These are phyloP conservation scores for Diaporthe vaccinii DNA, from an alignment of 2,329 filamentous ascomycete species.

Conservation along the genomic window DNA sequence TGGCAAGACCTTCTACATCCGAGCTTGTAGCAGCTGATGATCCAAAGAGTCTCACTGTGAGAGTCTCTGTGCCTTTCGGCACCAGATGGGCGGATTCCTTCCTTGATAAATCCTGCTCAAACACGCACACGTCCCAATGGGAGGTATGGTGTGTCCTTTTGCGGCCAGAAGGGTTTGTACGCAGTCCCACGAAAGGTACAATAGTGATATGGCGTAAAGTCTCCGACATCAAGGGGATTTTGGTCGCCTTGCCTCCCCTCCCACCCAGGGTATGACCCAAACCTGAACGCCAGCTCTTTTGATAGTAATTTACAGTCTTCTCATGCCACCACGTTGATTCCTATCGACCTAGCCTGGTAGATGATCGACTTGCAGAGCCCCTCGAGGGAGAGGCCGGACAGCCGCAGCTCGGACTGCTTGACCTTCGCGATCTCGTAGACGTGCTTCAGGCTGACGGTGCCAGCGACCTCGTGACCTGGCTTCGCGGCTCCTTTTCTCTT, in stretches of 20 bases:
- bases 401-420: conserved; percentile 83
- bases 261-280: conserved; percentile 23
- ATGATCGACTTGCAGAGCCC: conserved; percentile 82
- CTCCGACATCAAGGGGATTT: background rate
- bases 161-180: background rate
- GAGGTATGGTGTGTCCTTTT: background rate
- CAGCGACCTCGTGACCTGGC: conserved; percentile 83
- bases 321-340: conserved; percentile 77
- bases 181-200: conserved; percentile 23
- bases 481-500: conserved; percentile 83
- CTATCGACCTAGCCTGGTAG: conserved; percentile 81
- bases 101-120: background rate
- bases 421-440: conserved; percentile 98
- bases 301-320: conserved; percentile 4
- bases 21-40: background rate
- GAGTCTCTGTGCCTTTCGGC: no score
- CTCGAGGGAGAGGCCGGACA: conserved; percentile 79
- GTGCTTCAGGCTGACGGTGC: conserved; percentile 92
- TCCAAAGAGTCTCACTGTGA: background rate
- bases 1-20: background rate
- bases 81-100: background rate
- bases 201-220: conserved; percentile 6
- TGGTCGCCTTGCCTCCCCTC: conserved; percentile 13
- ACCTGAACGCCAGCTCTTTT: conserved; percentile 40
- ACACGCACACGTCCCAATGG: no score